A percentile compares a stretch with the other conserved stretches of the same genome.
These are phyloP conservation scores for Aspergillus mulundensis DNA, from an alignment of 495 filamentous ascomycete species.

Conservation along the genomic window DNA sequence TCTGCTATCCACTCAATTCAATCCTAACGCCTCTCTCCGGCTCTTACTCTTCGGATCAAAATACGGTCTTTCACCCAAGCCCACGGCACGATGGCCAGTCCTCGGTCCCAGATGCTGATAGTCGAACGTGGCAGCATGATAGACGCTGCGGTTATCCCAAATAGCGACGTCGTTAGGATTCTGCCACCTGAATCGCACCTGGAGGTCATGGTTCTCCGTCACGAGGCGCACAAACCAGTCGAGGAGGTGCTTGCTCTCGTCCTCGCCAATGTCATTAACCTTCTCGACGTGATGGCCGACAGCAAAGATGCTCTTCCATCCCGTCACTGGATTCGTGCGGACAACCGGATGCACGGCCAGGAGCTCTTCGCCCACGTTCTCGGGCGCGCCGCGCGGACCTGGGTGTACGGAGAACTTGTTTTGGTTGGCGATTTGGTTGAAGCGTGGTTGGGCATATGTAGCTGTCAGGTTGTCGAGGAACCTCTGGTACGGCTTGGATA, in stretches of 20 bases:
- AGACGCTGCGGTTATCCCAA: conserved; percentile 6
- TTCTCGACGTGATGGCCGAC: not conserved
- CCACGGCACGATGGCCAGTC: conserved; percentile 5
- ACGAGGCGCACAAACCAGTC: not conserved
- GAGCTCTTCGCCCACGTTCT: conserved; percentile 5
- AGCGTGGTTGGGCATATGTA: not conserved
- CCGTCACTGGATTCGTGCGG: conserved; percentile 10
- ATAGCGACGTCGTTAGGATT: conserved; percentile 5
- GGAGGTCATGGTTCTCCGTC: conserved; percentile 11
- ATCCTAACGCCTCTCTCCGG: not conserved
- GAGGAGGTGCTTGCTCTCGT: not conserved
- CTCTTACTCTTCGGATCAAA: conserved; percentile 2
- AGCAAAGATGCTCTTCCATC: conserved; percentile 11
- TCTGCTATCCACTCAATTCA: not conserved
- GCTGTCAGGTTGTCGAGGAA: conserved; percentile 2
- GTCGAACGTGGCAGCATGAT: not conserved
- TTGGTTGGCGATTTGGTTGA: conserved; percentile 7
- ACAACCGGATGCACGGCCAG: conserved; percentile 7
- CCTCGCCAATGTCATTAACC: not conserved
- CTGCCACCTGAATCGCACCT: conserved; percentile 1
- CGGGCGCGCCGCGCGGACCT: not conserved
- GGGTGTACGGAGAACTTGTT: not conserved
- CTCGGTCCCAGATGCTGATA: not conserved
- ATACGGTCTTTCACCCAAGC: conserved; percentile 6
- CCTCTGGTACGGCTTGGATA: not conserved